Percentiles rank a stretch among this genome's conserved stretches.
phyloP scores from a whole-genome alignment of 2,329 filamentous ascomycete species.

The Thelonectria blattea region DNA sequence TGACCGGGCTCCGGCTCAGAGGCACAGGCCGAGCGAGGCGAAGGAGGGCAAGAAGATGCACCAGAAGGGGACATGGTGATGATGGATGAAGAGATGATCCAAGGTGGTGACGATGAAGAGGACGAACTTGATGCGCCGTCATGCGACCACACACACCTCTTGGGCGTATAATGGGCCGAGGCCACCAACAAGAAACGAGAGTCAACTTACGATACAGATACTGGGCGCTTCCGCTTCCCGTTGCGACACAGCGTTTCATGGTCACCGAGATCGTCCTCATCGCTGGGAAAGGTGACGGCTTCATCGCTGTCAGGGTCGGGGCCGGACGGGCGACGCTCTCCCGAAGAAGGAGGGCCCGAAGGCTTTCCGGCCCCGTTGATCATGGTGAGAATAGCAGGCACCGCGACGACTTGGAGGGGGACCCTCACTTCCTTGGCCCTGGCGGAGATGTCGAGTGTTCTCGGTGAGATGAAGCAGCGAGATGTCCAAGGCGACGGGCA shows the following conservation, averaged over 20 bases:
- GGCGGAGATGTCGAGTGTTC: not conserved
- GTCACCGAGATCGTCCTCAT: constrained; percentile 55
- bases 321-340: constrained; percentile 42
- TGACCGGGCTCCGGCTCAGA: constrained; percentile 9
- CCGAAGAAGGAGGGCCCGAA: constrained; percentile 36
- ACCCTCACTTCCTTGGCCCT: constrained; percentile 10
- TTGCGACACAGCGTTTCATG: constrained; percentile 43
- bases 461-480: constrained; percentile 24
- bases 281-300: constrained; percentile 37
- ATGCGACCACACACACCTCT: constrained; percentile 11
- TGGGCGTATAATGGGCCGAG: not conserved
- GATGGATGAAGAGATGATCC: not conserved
- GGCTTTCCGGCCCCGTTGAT: constrained; percentile 37
- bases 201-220: constrained; percentile 62
- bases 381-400: constrained; percentile 28
- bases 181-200: not conserved
- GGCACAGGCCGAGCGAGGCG: constrained; percentile 22
- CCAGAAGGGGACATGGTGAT: constrained; percentile 30
- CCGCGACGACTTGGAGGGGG: constrained; percentile 11
- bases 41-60: constrained; percentile 23
- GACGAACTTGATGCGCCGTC: constrained; percentile 1
- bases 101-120: not conserved
- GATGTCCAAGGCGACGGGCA: constrained; percentile 3
- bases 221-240: constrained; percentile 64
- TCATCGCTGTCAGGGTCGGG: constrained; percentile 56